Evolutionary conservation across 2,329 filamentous ascomycete genomes (phyloP).

Genomic region (Lasiodiplodia theobromae): DNA sequence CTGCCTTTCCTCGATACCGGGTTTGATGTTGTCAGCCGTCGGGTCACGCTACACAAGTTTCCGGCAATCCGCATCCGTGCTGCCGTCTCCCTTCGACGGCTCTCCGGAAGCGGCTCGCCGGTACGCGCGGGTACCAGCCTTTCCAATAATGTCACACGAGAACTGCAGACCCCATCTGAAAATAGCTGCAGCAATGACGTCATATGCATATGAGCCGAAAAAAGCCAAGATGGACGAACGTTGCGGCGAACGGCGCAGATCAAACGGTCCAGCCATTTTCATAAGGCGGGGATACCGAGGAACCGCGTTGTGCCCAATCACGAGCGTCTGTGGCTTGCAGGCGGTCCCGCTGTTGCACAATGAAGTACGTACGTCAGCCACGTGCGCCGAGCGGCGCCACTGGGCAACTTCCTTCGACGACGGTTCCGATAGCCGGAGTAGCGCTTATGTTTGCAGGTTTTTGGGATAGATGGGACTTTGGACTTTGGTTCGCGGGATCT

Average conservation of each 20-base stretch:
- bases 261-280: background rate
- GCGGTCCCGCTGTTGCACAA: background rate
- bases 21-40: too few species aligned
- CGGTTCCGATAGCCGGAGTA: constrained; percentile 8
- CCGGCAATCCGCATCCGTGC: background rate
- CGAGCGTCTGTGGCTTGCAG: background rate
- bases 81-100: background rate
- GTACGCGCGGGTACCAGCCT: background rate
- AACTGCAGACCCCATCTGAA: too few species aligned
- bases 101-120: background rate
- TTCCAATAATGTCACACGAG: background rate
- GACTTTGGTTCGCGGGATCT: background rate
- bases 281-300: background rate
- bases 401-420: background rate
- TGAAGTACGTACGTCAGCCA: constrained; percentile 3
- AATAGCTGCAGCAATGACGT: background rate
- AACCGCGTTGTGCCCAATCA: background rate
- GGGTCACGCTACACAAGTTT: background rate
- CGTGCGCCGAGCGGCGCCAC: background rate
- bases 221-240: background rate
- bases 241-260: background rate
- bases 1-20: too few species aligned
- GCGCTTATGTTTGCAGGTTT: background rate
- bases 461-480: background rate
- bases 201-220: background rate